Evolutionary conservation across 2,329 filamentous ascomycete species (phyloP).

Genomic region (Tolypocladium inflatum): DNA sequence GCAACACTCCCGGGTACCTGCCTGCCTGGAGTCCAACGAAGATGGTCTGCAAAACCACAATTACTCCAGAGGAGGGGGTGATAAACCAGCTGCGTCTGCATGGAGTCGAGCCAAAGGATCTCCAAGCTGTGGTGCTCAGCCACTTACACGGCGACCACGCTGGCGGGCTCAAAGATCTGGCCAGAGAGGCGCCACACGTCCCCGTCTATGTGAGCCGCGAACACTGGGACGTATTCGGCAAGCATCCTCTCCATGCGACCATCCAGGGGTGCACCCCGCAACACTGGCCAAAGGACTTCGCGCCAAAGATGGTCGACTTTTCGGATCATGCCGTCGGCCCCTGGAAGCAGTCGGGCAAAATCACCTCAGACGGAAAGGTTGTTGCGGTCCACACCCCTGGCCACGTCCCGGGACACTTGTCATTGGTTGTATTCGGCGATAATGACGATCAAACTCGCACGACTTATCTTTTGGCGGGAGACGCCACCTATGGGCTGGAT

Average conservation of each 20-base stretch:
- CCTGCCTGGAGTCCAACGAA: neutral
- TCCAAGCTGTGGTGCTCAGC: neutral
- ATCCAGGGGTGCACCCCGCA: neutral
- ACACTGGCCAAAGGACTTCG: neutral
- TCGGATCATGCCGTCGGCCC: neutral
- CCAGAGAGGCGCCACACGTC: neutral
- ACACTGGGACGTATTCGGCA: neutral
- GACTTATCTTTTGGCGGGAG: neutral
- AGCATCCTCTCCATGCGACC: neutral
- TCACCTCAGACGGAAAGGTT: neutral
- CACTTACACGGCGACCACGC: neutral
- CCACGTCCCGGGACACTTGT: neutral
- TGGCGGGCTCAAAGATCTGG: neutral
- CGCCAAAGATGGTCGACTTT: neutral
- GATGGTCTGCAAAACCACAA: neutral
- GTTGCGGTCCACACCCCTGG: neutral
- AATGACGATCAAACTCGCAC: neutral
- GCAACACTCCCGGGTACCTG: neutral
- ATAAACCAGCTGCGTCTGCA: neutral
- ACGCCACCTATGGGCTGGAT: neutral
- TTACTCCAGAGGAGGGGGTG: neutral
- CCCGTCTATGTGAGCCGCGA: neutral
- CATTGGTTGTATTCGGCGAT: neutral
- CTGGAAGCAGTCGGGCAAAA: neutral
- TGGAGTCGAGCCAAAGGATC: neutral